Conservation (phyloP, 169 alveolate species). For the Plasmodium billcollinsi region DNA sequence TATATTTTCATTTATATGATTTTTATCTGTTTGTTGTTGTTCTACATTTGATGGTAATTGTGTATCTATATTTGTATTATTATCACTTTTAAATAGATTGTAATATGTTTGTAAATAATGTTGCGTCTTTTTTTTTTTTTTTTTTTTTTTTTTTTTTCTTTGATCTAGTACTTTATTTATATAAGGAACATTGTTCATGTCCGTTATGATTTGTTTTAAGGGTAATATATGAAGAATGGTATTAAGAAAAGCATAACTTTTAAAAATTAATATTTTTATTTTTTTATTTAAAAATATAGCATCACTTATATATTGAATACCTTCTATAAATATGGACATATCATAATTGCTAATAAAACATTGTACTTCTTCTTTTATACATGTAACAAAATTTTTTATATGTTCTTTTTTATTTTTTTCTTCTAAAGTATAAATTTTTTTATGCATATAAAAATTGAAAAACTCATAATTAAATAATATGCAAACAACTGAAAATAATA, state of each 20-base stretch:
- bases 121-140: too few species aligned
- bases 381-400: slow-evolving; percentile 6
- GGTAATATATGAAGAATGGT: slow-evolving; percentile 28
- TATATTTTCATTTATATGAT: not conserved
- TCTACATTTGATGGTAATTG: not conserved
- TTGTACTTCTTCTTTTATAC: slow-evolving; percentile 23
- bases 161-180: not conserved
- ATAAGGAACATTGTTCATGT: slow-evolving; percentile 25
- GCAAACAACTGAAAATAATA: slow-evolving; percentile 11
- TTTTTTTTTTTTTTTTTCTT: not conserved
- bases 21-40: not conserved
- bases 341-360: slow-evolving; percentile 28
- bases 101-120: too few species aligned
- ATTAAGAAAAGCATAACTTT: slow-evolving; percentile 52
- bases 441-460: slow-evolving; percentile 36
- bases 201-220: slow-evolving; percentile 7
- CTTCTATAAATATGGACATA: slow-evolving; percentile 20
- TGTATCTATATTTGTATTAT: too few species aligned
- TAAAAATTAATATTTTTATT: slow-evolving; percentile 27
- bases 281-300: slow-evolving; percentile 18
- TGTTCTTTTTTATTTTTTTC: not conserved
- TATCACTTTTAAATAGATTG: too few species aligned
- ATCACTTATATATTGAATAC: slow-evolving; percentile 38
- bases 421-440: slow-evolving; percentile 30
- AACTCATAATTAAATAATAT: slow-evolving; percentile 29